Conservation (phyloP, 2,329 filamentous ascomycete genomes). For the Colletotrichum sp. region DNA sequence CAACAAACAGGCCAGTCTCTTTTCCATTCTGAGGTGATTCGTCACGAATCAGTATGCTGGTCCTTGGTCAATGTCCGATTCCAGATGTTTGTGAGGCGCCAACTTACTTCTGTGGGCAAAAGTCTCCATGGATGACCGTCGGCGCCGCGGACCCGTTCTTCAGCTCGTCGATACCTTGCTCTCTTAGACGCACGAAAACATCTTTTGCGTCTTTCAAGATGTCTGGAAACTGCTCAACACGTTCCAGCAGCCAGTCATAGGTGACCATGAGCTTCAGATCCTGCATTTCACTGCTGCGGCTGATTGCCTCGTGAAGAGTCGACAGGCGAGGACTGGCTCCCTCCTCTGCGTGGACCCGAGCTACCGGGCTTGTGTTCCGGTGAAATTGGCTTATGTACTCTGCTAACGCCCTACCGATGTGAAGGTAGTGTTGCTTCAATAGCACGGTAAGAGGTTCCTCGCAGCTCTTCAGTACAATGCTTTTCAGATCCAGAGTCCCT, state of each 20-base stretch:
- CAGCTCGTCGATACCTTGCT: not conserved
- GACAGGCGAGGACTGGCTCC: not conserved
- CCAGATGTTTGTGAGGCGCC: not conserved
- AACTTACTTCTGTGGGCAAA: not conserved
- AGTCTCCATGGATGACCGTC: not conserved
- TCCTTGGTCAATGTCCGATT: not conserved
- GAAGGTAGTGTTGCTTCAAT: not conserved
- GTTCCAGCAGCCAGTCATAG: not conserved
- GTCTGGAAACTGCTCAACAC: not conserved
- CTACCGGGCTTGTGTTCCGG: not conserved
- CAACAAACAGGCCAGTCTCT: not conserved
- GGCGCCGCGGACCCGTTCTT: not conserved
- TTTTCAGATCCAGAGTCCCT: not conserved
- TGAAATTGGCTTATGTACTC: not conserved
- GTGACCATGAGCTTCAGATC: not conserved
- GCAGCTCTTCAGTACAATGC: not conserved
- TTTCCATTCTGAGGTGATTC: not conserved
- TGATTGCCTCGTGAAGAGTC: not conserved
- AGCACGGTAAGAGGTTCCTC: no score
- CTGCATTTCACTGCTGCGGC: not conserved
- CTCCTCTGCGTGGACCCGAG: not conserved
- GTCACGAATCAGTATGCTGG: not conserved
- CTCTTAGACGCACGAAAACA: not conserved
- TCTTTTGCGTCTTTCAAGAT: not conserved
- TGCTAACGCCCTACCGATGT: not conserved